Base-by-base conservation (phyloP, 805 yeast species). In the Candida wancherniae region DNA sequence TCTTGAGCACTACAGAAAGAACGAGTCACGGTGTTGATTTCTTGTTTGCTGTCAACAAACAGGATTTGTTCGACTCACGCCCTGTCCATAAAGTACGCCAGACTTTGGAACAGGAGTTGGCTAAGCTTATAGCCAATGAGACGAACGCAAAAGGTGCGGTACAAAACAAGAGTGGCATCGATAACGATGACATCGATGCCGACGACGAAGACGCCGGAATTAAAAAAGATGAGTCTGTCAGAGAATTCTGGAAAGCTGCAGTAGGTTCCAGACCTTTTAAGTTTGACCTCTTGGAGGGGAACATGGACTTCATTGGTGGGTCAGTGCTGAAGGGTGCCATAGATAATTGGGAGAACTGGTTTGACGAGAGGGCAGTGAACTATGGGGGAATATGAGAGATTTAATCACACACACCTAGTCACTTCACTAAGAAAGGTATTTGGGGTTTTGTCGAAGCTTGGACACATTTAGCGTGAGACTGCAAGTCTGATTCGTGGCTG, bases 41-140 rank as follows among this genome's bases (percentile, higher is more conserved):
- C 24, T 61, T 83, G 28, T 59, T 92, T 36, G 92, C 88, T 11
- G 78, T 92, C 39, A 90, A 90, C 62, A 90, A 90, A 55, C 71
- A 73, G 30, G 97, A 92, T 47, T 70, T 80, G 22, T 92, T 92
- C 61, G 84, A 86, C 39, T 74, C 94, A 10, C 73, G 85, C 45
- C 90, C 92, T 13, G 66, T 77, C 7, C 47, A 58, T 29, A 77
- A 81, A 48, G 72, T 88, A 30, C 69, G 63, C 43, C 65, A 66
- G 15, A 53, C 75, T 23, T 55, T 90, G 33, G 90, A 82, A 48
- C 40, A 51, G 5, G 94, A 83, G 50, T 69, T 87, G 42, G 71
- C 73, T 26, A 67, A 67, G 26, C 59, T 77, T 26, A 67, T 80
- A 19, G 48, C 61, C 55, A 39, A 62, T 72, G 41, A 70, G 61